phyloP scores from a whole-genome alignment of 2,329 filamentous ascomycete genomes.

The Helminthosporium solani region DNA sequence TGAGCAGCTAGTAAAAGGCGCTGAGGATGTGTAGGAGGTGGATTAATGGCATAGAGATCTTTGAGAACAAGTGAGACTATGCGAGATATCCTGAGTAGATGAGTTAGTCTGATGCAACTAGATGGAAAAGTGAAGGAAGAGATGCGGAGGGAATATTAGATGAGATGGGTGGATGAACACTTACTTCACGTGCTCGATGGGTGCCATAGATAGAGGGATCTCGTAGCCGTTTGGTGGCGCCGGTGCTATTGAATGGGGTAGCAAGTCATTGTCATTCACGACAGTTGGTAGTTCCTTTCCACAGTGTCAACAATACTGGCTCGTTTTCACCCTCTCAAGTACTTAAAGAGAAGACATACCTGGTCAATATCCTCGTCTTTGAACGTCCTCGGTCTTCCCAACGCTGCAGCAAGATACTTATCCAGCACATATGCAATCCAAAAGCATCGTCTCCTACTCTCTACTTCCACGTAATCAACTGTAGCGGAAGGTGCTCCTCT shows the following conservation, averaged over 20 bases:
- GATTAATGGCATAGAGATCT: constrained; percentile 47
- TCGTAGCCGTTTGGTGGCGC: constrained; percentile 22
- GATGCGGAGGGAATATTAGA: not conserved
- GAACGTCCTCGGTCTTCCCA: constrained; percentile 61
- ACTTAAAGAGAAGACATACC: constrained; percentile 29
- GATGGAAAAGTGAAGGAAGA: not conserved
- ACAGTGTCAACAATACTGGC: not conserved
- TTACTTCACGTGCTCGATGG: constrained; percentile 47
- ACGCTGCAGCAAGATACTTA: constrained; percentile 63
- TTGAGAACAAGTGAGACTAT: constrained; percentile 49
- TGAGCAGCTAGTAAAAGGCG: constrained; percentile 44
- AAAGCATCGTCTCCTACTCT: constrained; percentile 60
- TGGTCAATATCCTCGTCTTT: constrained; percentile 67
- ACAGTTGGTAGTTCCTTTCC: constrained; percentile 40
- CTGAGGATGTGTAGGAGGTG: constrained; percentile 31
- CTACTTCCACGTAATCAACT: constrained; percentile 49
- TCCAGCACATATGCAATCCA: constrained; percentile 65
- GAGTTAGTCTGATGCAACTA: not conserved
- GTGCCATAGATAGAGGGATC: constrained; percentile 46
- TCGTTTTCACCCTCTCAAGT: not conserved
- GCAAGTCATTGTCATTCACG: constrained; percentile 37
- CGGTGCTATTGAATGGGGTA: constrained; percentile 28
- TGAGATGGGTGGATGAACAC: constrained; percentile 8
- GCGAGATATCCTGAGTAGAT: constrained; percentile 39
- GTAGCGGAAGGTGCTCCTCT: constrained; percentile 31